These are phyloP conservation scores for Hortaea sp. DNA, from an alignment of 2,329 filamentous ascomycete species.

Conservation along the genomic window DNA sequence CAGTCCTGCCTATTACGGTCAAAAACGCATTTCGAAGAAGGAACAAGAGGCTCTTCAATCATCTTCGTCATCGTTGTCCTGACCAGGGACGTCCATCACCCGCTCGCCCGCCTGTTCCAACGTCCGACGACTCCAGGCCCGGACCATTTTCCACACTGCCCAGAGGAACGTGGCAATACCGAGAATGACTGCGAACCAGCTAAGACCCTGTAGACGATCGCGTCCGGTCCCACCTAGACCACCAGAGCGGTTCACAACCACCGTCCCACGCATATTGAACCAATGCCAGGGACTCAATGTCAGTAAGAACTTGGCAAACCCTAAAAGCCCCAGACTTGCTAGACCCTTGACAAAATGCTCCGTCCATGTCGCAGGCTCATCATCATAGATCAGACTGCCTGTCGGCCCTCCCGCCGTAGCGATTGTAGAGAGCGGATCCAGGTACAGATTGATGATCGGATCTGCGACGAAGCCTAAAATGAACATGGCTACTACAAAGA, in stretches of 20 bases:
- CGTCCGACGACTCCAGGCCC: conserved; percentile 59
- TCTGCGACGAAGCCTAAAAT: conserved; percentile 84
- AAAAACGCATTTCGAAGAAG: conserved; percentile 1
- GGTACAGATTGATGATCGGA: conserved; percentile 79
- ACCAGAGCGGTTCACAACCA: conserved; percentile 16
- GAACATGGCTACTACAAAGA: conserved; percentile 66
- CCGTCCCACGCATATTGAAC: conserved; percentile 60
- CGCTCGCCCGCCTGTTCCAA: conserved; percentile 68
- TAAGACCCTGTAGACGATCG: conserved; percentile 68
- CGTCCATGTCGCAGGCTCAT: conserved; percentile 54
- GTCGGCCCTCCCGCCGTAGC: conserved; percentile 20
- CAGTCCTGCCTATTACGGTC: conserved; percentile 4
- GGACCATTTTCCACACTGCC: conserved; percentile 74
- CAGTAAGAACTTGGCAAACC: conserved; percentile 71
- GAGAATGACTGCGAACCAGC: conserved; percentile 67
- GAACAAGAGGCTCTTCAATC: conserved; percentile 21
- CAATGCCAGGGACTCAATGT: conserved; percentile 66
- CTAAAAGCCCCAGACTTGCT: conserved; percentile 78
- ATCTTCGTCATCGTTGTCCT: conserved; percentile 48
- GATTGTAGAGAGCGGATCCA: conserved; percentile 54
- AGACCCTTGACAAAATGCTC: conserved; percentile 85
- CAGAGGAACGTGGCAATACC: conserved; percentile 74
- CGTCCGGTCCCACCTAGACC: conserved; percentile 52
- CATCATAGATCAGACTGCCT: conserved; percentile 29
- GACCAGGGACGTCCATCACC: conserved; percentile 70